Base-by-base conservation (phyloP, 2,329 filamentous ascomycete genomes). In the Coccinonectria pachysandricola region DNA sequence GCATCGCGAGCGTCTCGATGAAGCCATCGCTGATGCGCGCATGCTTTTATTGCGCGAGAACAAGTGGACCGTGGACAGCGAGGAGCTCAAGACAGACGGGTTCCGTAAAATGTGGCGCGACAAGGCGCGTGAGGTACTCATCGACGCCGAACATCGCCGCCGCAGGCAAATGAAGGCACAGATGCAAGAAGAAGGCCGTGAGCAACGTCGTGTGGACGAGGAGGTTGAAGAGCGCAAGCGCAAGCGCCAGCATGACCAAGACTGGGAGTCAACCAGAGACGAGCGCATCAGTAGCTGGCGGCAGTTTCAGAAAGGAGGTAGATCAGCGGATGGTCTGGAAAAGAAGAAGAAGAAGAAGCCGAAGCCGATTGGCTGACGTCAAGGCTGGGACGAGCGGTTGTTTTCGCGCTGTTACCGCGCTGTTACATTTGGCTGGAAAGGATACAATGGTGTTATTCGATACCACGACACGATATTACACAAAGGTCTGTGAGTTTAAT, bases 131-230 rank as follows among this genome's bases (percentile, higher is more conserved):
- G 73, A 79, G 49, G 91, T 98, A 22, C 71, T 98, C 40, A 75
- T 95, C 46, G 91, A 98, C 48, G 88, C 92, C 51, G 91, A 96
- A 61, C 72, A 86, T 47, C 71, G 91, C 27, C 68, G 85, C 28
- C 68, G 83, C 34, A 71, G 86, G 40, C 87, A 94, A 66, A 57
- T 88, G 53, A 92, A 93, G 62, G 91, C 83, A 20, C 82, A 91
- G 64, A 80, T 98, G 78, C 85, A 93, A 57, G 91, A 98, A 56
- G 88, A 98, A 56, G 91, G 91, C 6, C 69, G 91, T 28, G 79
- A 91, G 62, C 78, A 92, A 68, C 74, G 76, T 50, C 81, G 80
- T 52, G 77, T 77, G 46, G 91, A 98, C 12, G 82, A 86, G 43
- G 88, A 95, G 59, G 35, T 81, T 7, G 85, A 88, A 46, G 71